Evolutionary conservation across 2,329 filamentous ascomycete genomes (phyloP).

Genomic region (Trichoderma hamatum): DNA sequence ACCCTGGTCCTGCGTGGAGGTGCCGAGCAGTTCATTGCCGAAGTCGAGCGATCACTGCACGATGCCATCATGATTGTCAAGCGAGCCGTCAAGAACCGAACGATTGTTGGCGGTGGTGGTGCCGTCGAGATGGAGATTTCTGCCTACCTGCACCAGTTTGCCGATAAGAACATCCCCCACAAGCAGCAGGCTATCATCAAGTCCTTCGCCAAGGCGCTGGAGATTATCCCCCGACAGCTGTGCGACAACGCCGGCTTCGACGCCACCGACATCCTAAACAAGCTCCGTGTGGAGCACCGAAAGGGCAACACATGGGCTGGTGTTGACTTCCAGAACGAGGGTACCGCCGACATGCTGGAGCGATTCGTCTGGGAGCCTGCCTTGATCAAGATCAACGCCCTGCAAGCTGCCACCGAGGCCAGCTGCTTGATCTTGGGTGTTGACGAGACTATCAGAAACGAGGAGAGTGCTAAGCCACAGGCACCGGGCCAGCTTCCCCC

Average conservation of each 20-base stretch:
- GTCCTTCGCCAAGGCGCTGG: slow-evolving; percentile 93
- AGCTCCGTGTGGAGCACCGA: slow-evolving; percentile 92
- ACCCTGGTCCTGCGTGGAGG: slow-evolving; percentile 93
- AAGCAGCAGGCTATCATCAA: slow-evolving; percentile 99
- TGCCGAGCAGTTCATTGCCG: slow-evolving; percentile 98
- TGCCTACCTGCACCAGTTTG: slow-evolving; percentile 87
- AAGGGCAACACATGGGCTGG: slow-evolving; percentile 93
- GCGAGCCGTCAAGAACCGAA: slow-evolving; percentile 91
- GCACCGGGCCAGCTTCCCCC: slow-evolving; percentile 77
- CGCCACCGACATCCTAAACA: slow-evolving; percentile 96
- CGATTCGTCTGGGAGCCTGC: slow-evolving; percentile 97
- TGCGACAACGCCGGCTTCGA: slow-evolving; percentile 99
- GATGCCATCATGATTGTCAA: slow-evolving; percentile 99
- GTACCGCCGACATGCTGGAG: slow-evolving; percentile 91
- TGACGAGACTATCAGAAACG: slow-evolving; percentile 98
- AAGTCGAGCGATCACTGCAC: slow-evolving; percentile 96
- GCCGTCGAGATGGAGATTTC: slow-evolving; percentile 97
- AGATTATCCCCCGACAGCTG: slow-evolving; percentile 93
- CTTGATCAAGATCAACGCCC: slow-evolving; percentile 94
- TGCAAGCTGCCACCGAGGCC: slow-evolving; percentile 94
- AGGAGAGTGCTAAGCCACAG: slow-evolving; percentile 85
- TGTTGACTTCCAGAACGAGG: slow-evolving; percentile 92
- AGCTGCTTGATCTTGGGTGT: slow-evolving; percentile 94
- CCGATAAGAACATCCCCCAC: slow-evolving; percentile 87
- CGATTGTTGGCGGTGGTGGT: slow-evolving; percentile 92